Percentiles rank a stretch among this genome's conserved stretches.
These are phyloP conservation scores for Coleophoma eucalyptorum DNA, from an alignment of 2,329 filamentous ascomycete genomes.

Conservation along the genomic window DNA sequence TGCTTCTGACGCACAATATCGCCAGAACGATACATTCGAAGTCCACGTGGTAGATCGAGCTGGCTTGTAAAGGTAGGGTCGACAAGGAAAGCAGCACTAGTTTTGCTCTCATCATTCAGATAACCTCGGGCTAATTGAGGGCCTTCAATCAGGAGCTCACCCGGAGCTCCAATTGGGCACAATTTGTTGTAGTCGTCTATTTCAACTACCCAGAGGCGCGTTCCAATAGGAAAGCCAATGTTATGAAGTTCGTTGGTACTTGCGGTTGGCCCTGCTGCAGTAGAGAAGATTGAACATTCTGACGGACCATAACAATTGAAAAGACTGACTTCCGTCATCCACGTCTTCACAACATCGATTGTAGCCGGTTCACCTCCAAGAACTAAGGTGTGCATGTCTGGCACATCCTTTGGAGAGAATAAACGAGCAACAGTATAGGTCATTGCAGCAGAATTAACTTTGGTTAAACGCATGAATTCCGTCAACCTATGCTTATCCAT, in stretches of 20 bases:
- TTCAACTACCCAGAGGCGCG: conserved; percentile 11
- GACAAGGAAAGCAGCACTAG: conserved; percentile 7
- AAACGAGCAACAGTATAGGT: conserved; percentile 13
- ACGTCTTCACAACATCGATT: conserved; percentile 9
- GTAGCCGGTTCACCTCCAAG: conserved; percentile 13
- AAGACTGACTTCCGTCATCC: conserved; percentile 6
- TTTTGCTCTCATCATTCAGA: conserved; percentile 13
- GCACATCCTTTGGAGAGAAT: conserved; percentile 8
- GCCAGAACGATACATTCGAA: conserved; percentile 28
- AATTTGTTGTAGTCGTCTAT: conserved; percentile 8
- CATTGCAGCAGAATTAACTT: conserved; percentile 10
- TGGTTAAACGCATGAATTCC: conserved; percentile 4
- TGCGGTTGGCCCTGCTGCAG: conserved; percentile 1
- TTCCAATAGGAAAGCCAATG: conserved; percentile 4
- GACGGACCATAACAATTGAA: conserved; percentile 13
- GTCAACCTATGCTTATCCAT: conserved; percentile 7
- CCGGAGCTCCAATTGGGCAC: conserved; percentile 11
- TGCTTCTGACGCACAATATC: conserved; percentile 42
- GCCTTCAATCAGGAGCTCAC: conserved; percentile 18
- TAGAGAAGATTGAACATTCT: conserved; percentile 11
- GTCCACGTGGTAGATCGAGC: conserved; percentile 1
- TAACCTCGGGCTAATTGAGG: conserved; percentile 15
- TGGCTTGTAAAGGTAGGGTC: conserved; percentile 9
- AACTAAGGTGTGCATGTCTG: conserved; percentile 7
- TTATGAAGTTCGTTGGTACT: conserved; percentile 5